These are phyloP conservation scores for Tricharina praecox DNA, from an alignment of 495 filamentous ascomycete genomes.

Conservation along the genomic window DNA sequence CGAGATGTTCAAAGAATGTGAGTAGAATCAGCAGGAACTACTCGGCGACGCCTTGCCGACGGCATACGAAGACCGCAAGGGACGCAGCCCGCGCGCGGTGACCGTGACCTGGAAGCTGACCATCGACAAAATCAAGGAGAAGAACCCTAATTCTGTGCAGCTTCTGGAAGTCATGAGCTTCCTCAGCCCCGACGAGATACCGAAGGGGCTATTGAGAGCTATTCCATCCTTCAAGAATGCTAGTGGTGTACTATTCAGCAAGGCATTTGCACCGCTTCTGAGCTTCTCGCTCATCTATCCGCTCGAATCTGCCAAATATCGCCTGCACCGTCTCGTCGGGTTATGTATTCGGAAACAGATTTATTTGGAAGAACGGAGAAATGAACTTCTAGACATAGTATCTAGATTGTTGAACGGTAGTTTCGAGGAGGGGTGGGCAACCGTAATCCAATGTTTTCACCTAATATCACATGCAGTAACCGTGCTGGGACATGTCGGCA, in stretches of 20 bases:
- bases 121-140: constrained; percentile 3
- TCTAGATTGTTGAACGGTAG: neutral
- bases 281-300: neutral
- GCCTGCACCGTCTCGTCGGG: neutral
- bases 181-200: constrained; percentile 10
- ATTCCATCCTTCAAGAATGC: neutral
- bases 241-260: neutral
- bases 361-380: neutral
- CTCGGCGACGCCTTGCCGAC: neutral
- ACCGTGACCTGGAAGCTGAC: constrained; percentile 10
- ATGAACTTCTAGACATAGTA: neutral
- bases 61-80: neutral
- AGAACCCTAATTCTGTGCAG: constrained; percentile 6
- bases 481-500: neutral
- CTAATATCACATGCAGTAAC: neutral
- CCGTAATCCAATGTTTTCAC: neutral
- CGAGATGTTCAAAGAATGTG: constrained; percentile 1
- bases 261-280: constrained; percentile 1
- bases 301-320: constrained; percentile 1
- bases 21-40: neutral
- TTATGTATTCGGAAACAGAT: neutral
- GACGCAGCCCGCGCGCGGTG: constrained; percentile 6
- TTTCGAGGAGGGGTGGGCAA: neutral
- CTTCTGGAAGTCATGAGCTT: constrained; percentile 12
- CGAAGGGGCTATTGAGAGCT: constrained; percentile 1